Evolutionary conservation across 495 filamentous ascomycete genomes (phyloP), one percentile per base, ranked within the genome.

Genomic region (Podospora australis): DNA sequence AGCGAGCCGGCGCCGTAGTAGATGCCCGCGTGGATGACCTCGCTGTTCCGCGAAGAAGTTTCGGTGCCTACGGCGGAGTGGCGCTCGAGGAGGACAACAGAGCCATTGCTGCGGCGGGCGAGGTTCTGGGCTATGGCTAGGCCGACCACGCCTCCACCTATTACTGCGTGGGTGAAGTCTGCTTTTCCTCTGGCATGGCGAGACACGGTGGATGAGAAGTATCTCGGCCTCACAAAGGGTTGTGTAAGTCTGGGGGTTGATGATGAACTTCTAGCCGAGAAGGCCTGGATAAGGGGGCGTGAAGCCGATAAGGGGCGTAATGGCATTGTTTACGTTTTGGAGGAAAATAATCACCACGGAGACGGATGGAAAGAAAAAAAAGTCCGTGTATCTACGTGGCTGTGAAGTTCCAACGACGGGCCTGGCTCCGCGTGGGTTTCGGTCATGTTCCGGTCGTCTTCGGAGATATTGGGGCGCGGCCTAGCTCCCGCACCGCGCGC

Each of bases 21-120:
- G 35, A 97, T 78, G 32, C 94, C 94, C 2, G 87, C 92, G 58
- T 98, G 92, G 48, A 97, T 95, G 34, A 97, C 91, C 78, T 96
- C 92, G 53, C 88, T 95, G 67, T 96, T 97, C 52, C 90, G 81
- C 58, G 83, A 87, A 46, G 86, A 91, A 0, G 91, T 98, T 74
- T 97, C 94, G 39, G 81, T 94, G 19, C 94, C 92, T 21, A 88
- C 78, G 29, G 71, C 73, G 26, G 73, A 65, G 69, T 96, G 87
- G 26, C 82, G 74, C 66, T 98, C 92, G 4, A 97, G 77, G 10
- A 98, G 71, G 10, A 98, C 70, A 0, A 89, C 95, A 21, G 78
- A 78, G 2, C 62, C 8, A 16, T n/a, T 49, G 14, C 78, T 73
- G 55, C 73, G 70, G 13, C 62, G 70, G 44, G 92, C 85, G 21